Percentiles rank a stretch among this genome's conserved stretches.
Conservation (phyloP, 2,329 filamentous ascomycete species). For the Paecilomyces sp. region DNA sequence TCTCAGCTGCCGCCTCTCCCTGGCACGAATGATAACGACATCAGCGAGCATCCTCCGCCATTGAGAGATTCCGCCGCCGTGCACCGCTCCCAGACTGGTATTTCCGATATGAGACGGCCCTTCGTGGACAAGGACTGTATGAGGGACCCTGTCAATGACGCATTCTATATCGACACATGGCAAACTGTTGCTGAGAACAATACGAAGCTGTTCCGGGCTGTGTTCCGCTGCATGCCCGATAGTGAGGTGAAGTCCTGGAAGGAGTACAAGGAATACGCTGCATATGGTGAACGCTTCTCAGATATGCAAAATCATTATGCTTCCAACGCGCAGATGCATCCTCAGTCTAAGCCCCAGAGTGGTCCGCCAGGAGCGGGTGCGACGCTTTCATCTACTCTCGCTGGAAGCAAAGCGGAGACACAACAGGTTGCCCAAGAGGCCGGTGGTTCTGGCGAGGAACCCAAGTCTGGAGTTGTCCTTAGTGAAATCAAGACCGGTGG, state of each 20-base stretch:
- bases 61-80: conserved; percentile 14
- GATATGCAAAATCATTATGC: conserved; percentile 53
- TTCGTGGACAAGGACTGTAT: conserved; percentile 85
- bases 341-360: conserved; percentile 31
- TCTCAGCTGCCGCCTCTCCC: conserved; percentile 63
- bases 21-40: conserved; percentile 69
- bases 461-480: conserved; percentile 14
- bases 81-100: conserved; percentile 44
- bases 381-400: conserved; percentile 10
- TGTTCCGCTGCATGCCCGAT: conserved; percentile 96
- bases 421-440: conserved; percentile 19
- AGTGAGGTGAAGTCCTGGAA: conserved; percentile 90
- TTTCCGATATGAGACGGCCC: conserved; percentile 64
- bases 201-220: conserved; percentile 84
- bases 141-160: conserved; percentile 74
- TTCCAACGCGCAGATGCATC: conserved; percentile 41
- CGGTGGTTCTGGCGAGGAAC: conserved; percentile 20
- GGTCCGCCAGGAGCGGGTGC: conserved; percentile 31
- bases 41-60: conserved; percentile 63
- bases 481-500: conserved; percentile 11
- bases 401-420: conserved; percentile 16
- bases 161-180: conserved; percentile 87
- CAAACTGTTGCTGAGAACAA: conserved; percentile 84
- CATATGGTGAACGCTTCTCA: conserved; percentile 71
- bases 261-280: conserved; percentile 77